These are phyloP conservation scores for Apostasia shenzhenica DNA, from an alignment of 106 monocot genomes.

Conservation along the genomic window DNA sequence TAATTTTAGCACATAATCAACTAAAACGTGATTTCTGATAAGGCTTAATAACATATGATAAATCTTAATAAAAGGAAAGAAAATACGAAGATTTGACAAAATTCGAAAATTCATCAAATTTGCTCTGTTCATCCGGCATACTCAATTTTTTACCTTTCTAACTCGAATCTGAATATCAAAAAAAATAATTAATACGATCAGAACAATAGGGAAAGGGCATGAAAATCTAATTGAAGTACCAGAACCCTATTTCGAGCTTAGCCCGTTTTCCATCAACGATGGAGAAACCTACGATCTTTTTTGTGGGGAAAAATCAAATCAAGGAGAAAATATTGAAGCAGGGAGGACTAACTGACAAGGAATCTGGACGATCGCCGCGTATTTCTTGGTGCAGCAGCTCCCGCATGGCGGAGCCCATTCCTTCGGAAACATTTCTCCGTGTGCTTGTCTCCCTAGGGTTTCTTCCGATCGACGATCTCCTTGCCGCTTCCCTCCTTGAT, in stretches of 20 bases:
- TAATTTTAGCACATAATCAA: slow-evolving; percentile 1
- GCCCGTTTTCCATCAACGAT: not conserved
- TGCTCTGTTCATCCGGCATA: too few relatives aligned
- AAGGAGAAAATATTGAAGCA: not conserved
- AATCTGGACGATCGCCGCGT: slow-evolving; percentile 67
- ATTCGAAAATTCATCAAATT: not conserved
- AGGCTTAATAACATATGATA: too few relatives aligned
- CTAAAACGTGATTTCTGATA: not conserved
- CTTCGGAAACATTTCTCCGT: slow-evolving; percentile 50
- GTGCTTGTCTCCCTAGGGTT: not conserved
- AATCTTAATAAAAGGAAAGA: not conserved
- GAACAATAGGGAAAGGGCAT: not conserved
- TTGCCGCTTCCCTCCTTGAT: not conserved
- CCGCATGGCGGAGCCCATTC: slow-evolving; percentile 91
- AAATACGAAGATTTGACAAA: not conserved
- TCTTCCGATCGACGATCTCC: not conserved
- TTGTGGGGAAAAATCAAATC: not conserved
- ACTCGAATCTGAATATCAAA: not conserved
- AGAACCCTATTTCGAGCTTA: not conserved
- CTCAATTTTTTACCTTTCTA: not conserved
- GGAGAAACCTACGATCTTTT: not conserved
- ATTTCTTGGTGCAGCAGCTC: slow-evolving; percentile 91
- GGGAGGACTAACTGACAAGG: slow-evolving; percentile 50
- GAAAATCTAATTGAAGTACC: not conserved
- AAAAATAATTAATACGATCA: not conserved